Conservation (phyloP, 2,329 filamentous ascomycete species). For the Fusarium veterinarium region DNA sequence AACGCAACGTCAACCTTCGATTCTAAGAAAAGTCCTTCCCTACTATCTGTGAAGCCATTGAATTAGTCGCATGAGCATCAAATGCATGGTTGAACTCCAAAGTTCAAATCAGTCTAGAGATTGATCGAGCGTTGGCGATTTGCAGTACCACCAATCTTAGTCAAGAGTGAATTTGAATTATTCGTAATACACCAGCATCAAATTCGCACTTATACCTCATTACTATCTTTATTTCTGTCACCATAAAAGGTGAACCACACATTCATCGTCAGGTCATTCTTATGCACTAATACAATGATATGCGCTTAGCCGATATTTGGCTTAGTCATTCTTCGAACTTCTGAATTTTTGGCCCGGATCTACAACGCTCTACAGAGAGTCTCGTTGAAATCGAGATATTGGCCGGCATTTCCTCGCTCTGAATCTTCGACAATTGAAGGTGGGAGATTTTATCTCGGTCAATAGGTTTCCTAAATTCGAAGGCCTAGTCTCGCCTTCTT, state of each 20-base stretch:
- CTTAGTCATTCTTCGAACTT: conserved; percentile 39
- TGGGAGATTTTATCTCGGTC: conserved; percentile 1
- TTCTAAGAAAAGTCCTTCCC: background rate
- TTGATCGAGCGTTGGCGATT: background rate
- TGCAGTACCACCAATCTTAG: background rate
- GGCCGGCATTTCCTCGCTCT: conserved; percentile 22
- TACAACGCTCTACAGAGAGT: conserved; percentile 15
- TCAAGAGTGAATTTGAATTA: background rate
- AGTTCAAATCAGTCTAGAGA: background rate
- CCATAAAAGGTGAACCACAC: background rate
- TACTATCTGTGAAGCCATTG: background rate
- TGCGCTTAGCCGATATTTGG: conserved; percentile 6
- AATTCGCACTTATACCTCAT: background rate
- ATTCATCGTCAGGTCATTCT: background rate
- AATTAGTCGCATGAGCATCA: background rate
- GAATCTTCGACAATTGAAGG: conserved; percentile 3
- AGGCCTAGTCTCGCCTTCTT: background rate
- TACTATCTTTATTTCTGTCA: background rate
- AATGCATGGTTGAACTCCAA: background rate
- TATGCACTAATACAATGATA: conserved; percentile 26
- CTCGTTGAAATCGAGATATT: conserved; percentile 23
- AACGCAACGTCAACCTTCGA: background rate
- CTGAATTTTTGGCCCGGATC: conserved; percentile 40
- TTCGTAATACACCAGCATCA: background rate
- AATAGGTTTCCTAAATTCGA: background rate